phyloP scores from a whole-genome alignment of 139 green algal genomes.

The Desmodesmus armatus region DNA sequence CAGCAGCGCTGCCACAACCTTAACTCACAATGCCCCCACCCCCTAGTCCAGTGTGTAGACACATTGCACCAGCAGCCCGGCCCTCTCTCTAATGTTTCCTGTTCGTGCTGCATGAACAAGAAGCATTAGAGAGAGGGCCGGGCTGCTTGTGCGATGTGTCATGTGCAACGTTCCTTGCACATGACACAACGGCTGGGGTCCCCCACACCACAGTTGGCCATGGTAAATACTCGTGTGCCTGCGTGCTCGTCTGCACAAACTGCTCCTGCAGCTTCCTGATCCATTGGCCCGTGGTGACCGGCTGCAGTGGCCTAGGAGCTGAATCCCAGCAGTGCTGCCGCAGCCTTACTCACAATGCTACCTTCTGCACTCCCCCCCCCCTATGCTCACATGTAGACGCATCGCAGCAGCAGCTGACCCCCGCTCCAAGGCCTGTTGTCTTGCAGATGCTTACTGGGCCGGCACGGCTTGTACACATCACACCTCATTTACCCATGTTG shows the following conservation, averaged over 20 bases:
- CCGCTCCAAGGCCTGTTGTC: background rate
- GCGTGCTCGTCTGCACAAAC: no score
- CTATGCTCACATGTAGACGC: background rate
- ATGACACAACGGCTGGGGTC: background rate
- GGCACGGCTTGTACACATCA: background rate
- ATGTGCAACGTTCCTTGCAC: no score
- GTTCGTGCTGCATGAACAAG: background rate
- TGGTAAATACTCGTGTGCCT: no score
- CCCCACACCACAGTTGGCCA: background rate
- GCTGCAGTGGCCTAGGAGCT: no score
- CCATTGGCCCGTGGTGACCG: no score
- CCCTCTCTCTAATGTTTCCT: background rate
- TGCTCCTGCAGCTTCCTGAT: background rate
- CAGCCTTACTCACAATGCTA: no score
- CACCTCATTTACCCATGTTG: constrained; percentile 72
- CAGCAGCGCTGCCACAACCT: constrained; percentile 53
- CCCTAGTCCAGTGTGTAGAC: background rate
- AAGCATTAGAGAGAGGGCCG: background rate
- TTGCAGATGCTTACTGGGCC: background rate
- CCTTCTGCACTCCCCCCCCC: no score
- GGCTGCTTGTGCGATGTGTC: no score
- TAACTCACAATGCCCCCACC: no score
- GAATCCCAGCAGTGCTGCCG: no score
- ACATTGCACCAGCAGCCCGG: background rate
- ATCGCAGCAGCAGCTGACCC: background rate